Conservation (phyloP, 73 alveolate genomes). For the Uronychia binucleata region DNA sequence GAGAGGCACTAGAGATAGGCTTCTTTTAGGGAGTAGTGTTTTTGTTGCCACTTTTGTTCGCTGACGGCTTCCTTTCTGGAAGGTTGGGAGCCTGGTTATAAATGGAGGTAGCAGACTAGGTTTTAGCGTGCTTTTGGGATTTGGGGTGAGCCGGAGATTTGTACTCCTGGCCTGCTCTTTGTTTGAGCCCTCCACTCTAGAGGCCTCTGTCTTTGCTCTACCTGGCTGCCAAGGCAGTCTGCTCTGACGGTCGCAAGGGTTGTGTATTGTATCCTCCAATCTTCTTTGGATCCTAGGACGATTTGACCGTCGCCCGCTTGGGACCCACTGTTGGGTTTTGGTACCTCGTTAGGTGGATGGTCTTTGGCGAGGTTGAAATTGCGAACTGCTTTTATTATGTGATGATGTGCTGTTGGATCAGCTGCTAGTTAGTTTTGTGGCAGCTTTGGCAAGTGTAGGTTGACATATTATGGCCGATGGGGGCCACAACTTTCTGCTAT, state of each 20-base stretch:
- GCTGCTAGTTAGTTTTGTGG: neutral
- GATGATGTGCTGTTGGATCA: neutral
- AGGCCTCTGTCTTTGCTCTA: neutral
- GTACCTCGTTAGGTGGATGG: neutral
- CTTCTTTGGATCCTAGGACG: no score
- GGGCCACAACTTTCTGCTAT: no score
- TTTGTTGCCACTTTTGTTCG: no score
- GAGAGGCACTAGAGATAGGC: no score
- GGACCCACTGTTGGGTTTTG: neutral
- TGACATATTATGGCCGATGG: neutral
- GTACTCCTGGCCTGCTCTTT: neutral
- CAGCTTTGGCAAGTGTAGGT: neutral
- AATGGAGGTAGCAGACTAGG: neutral
- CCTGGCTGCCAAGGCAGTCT: no score
- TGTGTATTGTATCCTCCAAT: no score
- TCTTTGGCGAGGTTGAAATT: neutral
- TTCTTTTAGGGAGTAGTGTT: no score
- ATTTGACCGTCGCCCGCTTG: neutral
- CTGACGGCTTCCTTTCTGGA: no score
- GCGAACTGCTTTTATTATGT: neutral
- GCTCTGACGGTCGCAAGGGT: no score
- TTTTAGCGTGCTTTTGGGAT: neutral
- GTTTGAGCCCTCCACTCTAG: neutral
- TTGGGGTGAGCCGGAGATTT: neutral
- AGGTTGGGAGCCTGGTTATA: neutral